Percentiles rank a stretch among this genome's conserved stretches.
phyloP scores from a whole-genome alignment of 2,329 filamentous ascomycete genomes.

The Leptographium flavum region DNA sequence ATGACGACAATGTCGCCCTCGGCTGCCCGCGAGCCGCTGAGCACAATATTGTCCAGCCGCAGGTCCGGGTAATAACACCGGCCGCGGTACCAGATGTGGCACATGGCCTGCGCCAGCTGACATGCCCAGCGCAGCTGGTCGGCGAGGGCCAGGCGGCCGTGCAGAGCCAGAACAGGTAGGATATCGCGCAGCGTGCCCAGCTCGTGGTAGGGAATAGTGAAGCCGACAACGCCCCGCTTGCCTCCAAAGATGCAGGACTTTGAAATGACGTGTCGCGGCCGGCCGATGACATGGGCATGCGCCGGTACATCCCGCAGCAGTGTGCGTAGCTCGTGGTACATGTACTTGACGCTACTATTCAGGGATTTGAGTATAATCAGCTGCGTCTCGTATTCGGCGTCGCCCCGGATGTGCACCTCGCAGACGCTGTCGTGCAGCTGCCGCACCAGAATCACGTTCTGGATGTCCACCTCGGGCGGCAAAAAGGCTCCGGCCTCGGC shows the following conservation, averaged over 20 bases:
- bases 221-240: conserved; percentile 41
- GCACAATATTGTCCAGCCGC: conserved; percentile 43
- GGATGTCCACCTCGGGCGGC: conserved; percentile 34
- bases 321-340: conserved; percentile 46
- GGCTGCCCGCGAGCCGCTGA: conserved; percentile 22
- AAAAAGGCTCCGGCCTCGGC: conserved; percentile 13
- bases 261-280: conserved; percentile 38
- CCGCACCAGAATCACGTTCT: conserved; percentile 31
- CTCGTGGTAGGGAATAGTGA: conserved; percentile 38
- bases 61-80: conserved; percentile 42
- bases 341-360: conserved; percentile 41
- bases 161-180: conserved; percentile 35
- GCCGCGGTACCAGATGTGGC: conserved; percentile 31
- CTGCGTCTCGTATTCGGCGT: conserved; percentile 12
- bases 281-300: conserved; percentile 37
- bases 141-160: conserved; percentile 24
- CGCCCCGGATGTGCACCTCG: conserved; percentile 27
- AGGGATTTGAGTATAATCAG: conserved; percentile 43
- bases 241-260: conserved; percentile 41
- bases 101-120: conserved; percentile 36
- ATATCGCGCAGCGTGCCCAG: conserved; percentile 41
- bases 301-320: conserved; percentile 33
- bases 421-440: conserved; percentile 47
- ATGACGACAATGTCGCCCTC: conserved; percentile 36
- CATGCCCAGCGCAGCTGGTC: conserved; percentile 38